phyloP scores from a whole-genome alignment of 371 early-diverging fungal species.

The Mortierella sp. region DNA sequence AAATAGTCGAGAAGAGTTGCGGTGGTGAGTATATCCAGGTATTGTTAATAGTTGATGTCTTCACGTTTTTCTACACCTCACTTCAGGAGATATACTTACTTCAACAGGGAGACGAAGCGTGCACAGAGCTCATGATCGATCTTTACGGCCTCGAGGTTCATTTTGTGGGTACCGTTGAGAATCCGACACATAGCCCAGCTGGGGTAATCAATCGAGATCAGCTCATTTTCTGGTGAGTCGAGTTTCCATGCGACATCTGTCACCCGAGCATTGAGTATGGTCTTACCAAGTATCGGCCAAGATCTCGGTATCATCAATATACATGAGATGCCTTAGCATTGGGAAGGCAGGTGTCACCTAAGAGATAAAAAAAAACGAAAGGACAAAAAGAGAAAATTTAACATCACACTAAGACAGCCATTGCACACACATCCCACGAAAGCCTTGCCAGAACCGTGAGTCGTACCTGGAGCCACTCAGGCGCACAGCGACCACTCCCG shows the following conservation, averaged over 20 bases:
- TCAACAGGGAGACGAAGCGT: conserved; percentile 37
- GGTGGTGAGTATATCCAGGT: background rate
- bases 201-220: background rate
- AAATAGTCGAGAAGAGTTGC: background rate
- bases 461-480: conserved; percentile 52
- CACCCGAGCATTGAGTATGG: too few relatives aligned
- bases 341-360: conserved; percentile 67
- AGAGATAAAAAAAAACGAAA: background rate
- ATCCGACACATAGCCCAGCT: conserved; percentile 72
- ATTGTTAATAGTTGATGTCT: background rate
- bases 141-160: conserved; percentile 42
- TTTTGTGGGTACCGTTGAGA: conserved; percentile 66
- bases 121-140: conserved; percentile 42
- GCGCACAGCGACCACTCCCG: conserved; percentile 49
- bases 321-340: conserved; percentile 57
- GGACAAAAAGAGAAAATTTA: too few relatives aligned
- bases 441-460: too few relatives aligned
- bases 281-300: conserved; percentile 65
- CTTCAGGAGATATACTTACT: conserved; percentile 8
- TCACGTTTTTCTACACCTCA: background rate
- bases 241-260: too few relatives aligned
- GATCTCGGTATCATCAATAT: conserved; percentile 61
- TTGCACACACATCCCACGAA: too few relatives aligned
- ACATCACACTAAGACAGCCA: too few relatives aligned
- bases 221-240: too few relatives aligned